phyloP scores from a whole-genome alignment of 2,329 filamentous ascomycete species.

The Diaporthe citri region DNA sequence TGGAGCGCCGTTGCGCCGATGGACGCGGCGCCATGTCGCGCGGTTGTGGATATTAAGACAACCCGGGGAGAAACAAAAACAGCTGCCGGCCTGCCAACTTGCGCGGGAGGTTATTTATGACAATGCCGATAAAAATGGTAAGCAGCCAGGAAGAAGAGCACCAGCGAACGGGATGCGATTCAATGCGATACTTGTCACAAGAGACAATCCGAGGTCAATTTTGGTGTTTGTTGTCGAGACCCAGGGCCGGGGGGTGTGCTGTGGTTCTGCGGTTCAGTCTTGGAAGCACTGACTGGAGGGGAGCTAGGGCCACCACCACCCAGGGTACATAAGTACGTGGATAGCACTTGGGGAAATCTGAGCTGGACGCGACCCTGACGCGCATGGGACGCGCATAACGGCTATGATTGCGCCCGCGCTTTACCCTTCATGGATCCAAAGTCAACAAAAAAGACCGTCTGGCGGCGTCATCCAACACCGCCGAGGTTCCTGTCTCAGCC shows the following conservation, averaged over 20 bases:
- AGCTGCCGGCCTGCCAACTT: conserved; percentile 13
- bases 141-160: background rate
- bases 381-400: conserved; percentile 21
- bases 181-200: conserved; percentile 6
- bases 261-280: background rate
- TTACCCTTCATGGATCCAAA: conserved; percentile 15
- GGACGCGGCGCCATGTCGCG: conserved; percentile 54
- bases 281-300: background rate
- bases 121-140: conserved; percentile 3
- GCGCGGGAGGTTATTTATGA: conserved; percentile 7
- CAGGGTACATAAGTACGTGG: background rate
- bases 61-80: conserved; percentile 1
- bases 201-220: background rate
- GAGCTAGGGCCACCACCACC: conserved; percentile 22
- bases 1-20: conserved; percentile 52
- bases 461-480: background rate
- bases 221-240: conserved; percentile 22
- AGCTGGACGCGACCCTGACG: conserved; percentile 28
- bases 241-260: background rate
- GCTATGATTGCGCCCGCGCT: conserved; percentile 9
- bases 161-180: background rate
- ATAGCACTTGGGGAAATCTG: background rate
- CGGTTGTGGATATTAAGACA: conserved; percentile 20
- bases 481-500: background rate
- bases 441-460: conserved; percentile 9